Percentiles rank a stretch among this genome's conserved stretches.
These are phyloP conservation scores for Gnaphalium uliginosum DNA, from an alignment of 129 eudicot genomes.

Conservation along the genomic window DNA sequence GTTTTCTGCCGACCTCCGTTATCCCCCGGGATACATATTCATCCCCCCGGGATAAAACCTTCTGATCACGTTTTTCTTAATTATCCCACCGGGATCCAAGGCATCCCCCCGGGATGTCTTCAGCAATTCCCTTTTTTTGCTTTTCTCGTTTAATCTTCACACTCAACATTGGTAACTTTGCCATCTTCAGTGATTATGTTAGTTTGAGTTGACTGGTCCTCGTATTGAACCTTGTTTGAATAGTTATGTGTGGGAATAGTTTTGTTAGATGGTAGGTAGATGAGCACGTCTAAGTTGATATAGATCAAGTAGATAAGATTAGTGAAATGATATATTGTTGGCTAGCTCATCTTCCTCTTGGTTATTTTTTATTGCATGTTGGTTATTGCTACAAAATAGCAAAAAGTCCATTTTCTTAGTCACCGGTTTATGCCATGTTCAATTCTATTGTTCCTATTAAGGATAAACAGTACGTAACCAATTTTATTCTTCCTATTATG, in stretches of 20 bases:
- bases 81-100: no score
- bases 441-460: background rate
- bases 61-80: no score
- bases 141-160: no score
- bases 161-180: no score
- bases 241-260: background rate
- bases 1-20: no score
- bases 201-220: background rate
- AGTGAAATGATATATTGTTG: background rate
- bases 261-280: background rate
- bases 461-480: background rate
- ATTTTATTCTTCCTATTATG: background rate
- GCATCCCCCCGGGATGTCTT: no score
- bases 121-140: no score
- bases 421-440: background rate
- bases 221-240: background rate
- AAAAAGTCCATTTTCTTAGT: background rate
- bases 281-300: conserved; percentile 2
- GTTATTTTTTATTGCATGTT: background rate
- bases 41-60: no score
- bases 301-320: conserved; percentile 8
- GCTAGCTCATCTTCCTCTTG: background rate
- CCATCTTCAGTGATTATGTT: background rate
- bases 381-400: no score
- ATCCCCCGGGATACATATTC: no score